Percentiles rank a stretch among this genome's conserved stretches.
Evolutionary conservation across 2,329 filamentous ascomycete species (phyloP).

Genomic region (Calonectria pseudoturangicola): DNA sequence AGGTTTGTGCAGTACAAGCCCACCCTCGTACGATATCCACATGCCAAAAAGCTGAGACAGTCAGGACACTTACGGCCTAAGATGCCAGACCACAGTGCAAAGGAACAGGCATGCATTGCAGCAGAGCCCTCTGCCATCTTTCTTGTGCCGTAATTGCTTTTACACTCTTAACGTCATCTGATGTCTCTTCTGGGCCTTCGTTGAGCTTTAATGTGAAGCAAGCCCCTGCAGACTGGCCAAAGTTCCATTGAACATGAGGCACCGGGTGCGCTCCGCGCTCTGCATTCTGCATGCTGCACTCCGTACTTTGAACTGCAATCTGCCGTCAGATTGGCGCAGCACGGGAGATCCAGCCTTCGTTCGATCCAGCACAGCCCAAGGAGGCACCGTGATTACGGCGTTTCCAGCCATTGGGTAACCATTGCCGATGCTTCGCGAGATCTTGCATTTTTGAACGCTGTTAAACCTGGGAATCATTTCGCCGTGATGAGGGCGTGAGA

Average conservation of each 20-base stretch:
- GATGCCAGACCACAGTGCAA: slow-evolving; percentile 12
- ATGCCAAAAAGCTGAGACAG: slow-evolving; percentile 27
- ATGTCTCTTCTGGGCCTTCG: not conserved
- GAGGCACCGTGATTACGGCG: slow-evolving; percentile 42
- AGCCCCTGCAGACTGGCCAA: not conserved
- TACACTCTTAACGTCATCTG: not conserved
- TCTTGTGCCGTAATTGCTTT: not conserved
- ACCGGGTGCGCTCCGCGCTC: slow-evolving; percentile 30
- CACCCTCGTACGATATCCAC: slow-evolving; percentile 24
- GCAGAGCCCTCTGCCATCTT: not conserved
- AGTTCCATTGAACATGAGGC: slow-evolving; percentile 32
- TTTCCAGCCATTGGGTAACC: slow-evolving; percentile 38
- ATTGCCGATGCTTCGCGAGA: slow-evolving; percentile 20
- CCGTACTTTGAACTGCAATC: not conserved
- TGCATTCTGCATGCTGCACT: not conserved
- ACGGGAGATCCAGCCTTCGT: slow-evolving; percentile 50
- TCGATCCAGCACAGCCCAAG: slow-evolving; percentile 51
- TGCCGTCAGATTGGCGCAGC: slow-evolving; percentile 38
- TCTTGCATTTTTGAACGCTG: slow-evolving; percentile 5
- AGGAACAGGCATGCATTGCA: slow-evolving; percentile 3
- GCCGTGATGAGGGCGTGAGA: no score
- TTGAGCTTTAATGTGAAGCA: slow-evolving; percentile 15
- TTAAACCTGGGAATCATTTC: not conserved
- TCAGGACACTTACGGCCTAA: not conserved
- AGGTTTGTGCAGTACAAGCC: slow-evolving; percentile 20